These are phyloP conservation scores for Tulasnella sp. DNA, from an alignment of 768 basidiomycete species.

Conservation along the genomic window DNA sequence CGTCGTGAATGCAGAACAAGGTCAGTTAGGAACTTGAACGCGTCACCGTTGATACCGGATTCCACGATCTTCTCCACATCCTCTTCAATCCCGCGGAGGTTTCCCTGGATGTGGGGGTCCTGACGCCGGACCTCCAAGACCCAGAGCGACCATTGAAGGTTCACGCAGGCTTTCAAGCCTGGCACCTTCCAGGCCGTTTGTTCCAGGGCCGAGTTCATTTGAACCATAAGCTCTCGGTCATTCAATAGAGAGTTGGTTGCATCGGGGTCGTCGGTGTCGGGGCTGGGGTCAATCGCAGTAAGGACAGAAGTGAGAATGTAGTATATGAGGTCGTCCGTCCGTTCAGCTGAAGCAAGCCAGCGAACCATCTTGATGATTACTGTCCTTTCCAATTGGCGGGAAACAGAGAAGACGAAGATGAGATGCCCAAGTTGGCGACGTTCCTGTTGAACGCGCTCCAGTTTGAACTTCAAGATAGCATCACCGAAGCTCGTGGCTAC, in stretches of 20 bases:
- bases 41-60: constrained; percentile 72
- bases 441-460: constrained; percentile 63
- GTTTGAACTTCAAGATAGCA: constrained; percentile 54
- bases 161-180: constrained; percentile 54
- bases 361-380: constrained; percentile 57
- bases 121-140: constrained; percentile 62
- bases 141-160: constrained; percentile 84
- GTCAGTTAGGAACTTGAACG: constrained; percentile 58
- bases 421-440: constrained; percentile 53
- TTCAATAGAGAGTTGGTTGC: constrained; percentile 35
- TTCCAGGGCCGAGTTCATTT: constrained; percentile 17
- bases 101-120: constrained; percentile 42
- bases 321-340: constrained; percentile 53
- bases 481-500: constrained; percentile 39
- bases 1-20: constrained; percentile 46
- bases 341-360: constrained; percentile 43
- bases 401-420: constrained; percentile 47
- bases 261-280: constrained; percentile 37
- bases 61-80: constrained; percentile 71
- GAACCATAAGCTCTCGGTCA: constrained; percentile 16
- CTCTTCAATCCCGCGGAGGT: constrained; percentile 43
- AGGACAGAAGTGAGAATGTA: constrained; percentile 57
- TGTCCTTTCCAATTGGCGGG: constrained; percentile 44
- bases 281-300: constrained; percentile 42
- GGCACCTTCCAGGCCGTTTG: constrained; percentile 50